phyloP scores from a whole-genome alignment of 2,329 filamentous ascomycete genomes.

The Fusarium verticillioides region DNA sequence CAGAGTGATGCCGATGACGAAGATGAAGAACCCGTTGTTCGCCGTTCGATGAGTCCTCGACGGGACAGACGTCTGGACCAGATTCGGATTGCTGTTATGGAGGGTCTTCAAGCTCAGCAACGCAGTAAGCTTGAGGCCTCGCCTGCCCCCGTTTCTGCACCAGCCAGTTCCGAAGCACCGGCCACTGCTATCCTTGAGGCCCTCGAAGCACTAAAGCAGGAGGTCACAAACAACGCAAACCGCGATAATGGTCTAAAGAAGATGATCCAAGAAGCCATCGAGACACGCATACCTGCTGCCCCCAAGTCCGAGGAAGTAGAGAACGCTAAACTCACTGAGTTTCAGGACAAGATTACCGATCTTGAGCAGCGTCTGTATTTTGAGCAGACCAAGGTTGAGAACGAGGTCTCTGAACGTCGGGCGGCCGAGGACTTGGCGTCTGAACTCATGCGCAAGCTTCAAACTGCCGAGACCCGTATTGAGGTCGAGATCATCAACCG shows the following conservation, averaged over 20 bases:
- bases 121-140: slow-evolving; percentile 51
- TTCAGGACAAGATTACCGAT: slow-evolving; percentile 69
- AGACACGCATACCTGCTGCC: slow-evolving; percentile 64
- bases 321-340: slow-evolving; percentile 64
- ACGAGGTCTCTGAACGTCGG: slow-evolving; percentile 61
- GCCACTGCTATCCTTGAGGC: slow-evolving; percentile 70
- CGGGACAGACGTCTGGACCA: slow-evolving; percentile 85
- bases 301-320: slow-evolving; percentile 63
- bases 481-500: slow-evolving; percentile 71
- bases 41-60: slow-evolving; percentile 80
- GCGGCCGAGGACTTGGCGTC: slow-evolving; percentile 64
- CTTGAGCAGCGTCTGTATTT: slow-evolving; percentile 67
- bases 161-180: slow-evolving; percentile 19
- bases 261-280: slow-evolving; percentile 72
- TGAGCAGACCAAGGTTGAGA: slow-evolving; percentile 61
- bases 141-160: slow-evolving; percentile 29
- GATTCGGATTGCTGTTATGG: slow-evolving; percentile 77
- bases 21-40: slow-evolving; percentile 75
- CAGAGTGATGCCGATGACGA: slow-evolving; percentile 96
- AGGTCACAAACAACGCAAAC: slow-evolving; percentile 47
- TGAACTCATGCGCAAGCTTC: slow-evolving; percentile 65
- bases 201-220: slow-evolving; percentile 70
- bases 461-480: slow-evolving; percentile 67
- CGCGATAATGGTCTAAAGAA: slow-evolving; percentile 65
- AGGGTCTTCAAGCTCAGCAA: slow-evolving; percentile 74